A percentile compares a stretch with the other conserved stretches of the same genome.
These are phyloP conservation scores for Nakazawaea ernobii DNA, from an alignment of 805 yeast genomes.

Conservation along the genomic window DNA sequence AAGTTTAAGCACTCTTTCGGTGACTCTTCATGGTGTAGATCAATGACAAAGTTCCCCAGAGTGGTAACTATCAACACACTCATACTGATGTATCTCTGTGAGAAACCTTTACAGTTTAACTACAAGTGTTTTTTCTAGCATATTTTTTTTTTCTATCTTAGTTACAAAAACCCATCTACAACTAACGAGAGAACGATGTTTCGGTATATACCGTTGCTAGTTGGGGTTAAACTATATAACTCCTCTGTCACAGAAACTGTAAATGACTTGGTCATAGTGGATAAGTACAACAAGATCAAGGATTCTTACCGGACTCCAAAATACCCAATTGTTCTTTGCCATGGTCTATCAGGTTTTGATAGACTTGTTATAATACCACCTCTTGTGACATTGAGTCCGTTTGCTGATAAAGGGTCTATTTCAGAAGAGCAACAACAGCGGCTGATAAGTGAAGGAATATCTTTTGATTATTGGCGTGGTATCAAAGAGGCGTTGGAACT, in stretches of 20 bases:
- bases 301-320: slow-evolving; percentile 52
- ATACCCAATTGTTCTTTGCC: slow-evolving; percentile 76
- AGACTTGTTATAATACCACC: slow-evolving; percentile 36
- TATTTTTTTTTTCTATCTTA: neutral
- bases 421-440: slow-evolving; percentile 14
- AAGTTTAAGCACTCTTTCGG: slow-evolving; percentile 40
- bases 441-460: slow-evolving; percentile 25
- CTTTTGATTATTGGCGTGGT: slow-evolving; percentile 79
- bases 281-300: slow-evolving; percentile 25
- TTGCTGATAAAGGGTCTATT: slow-evolving; percentile 13
- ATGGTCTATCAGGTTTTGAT: slow-evolving; percentile 84
- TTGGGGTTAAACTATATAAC: neutral
- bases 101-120: neutral
- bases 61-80: slow-evolving; percentile 34
- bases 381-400: slow-evolving; percentile 2
- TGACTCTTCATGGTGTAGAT: slow-evolving; percentile 29
- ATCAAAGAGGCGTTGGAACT: slow-evolving; percentile 53
- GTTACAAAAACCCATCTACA: neutral
- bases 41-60: slow-evolving; percentile 46
- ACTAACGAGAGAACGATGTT: neutral
- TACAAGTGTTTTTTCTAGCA: neutral
- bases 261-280: slow-evolving; percentile 22
- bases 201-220: neutral
- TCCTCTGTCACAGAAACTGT: slow-evolving; percentile 10
- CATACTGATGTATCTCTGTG: slow-evolving; percentile 19